Base-by-base conservation (phyloP, 2,329 filamentous ascomycete species). In the Colletotrichum truncatum region DNA sequence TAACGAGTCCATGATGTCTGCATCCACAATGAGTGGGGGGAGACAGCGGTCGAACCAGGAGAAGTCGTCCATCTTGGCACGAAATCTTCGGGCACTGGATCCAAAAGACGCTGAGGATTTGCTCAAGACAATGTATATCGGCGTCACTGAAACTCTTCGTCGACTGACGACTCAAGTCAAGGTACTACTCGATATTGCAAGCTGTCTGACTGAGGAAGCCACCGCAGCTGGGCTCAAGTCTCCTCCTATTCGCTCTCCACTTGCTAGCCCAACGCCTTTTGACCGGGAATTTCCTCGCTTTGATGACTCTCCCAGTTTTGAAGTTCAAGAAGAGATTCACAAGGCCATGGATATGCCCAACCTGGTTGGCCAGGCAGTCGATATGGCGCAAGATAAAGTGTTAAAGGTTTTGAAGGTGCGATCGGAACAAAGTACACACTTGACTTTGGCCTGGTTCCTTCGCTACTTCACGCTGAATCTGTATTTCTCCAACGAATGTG, bases 141-240 rank as follows among this genome's bases (percentile, higher is more conserved):
- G 92, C 32, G 91, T 98, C 8, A 91, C 95, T 4, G 96, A 99
- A 80, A 93, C 93, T 4, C 77, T 99, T 49, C 86, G 96, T 61
- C 87, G 96, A 72, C 81, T 98, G 7, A 93, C 93, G 16, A 94
- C 93, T 0, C 95, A 98, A 75, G 92, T 96, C 59, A 99, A 99
- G 76, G 90, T 98, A 9, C 80, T 99, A n/a, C 84, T 99, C 9
- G 96, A 99, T 76, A 92, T 97, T 18, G 96, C 94, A 1, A 97
- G 94, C 75, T 90, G 88, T 11, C 84, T 92, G 54, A 83, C 86
- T 12, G 80, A 84, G 21, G 73, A 73, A 39, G 72, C 73, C 62
- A 70, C 64, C 68, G 77, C 70, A 2, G 70, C 74, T 0, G 81
- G 79, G 6, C 63, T 84, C 36, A 82, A 79, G 63, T 86, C 85